phyloP scores from a whole-genome alignment of 441 rosid genomes.

The Erysimum pusillum region DNA sequence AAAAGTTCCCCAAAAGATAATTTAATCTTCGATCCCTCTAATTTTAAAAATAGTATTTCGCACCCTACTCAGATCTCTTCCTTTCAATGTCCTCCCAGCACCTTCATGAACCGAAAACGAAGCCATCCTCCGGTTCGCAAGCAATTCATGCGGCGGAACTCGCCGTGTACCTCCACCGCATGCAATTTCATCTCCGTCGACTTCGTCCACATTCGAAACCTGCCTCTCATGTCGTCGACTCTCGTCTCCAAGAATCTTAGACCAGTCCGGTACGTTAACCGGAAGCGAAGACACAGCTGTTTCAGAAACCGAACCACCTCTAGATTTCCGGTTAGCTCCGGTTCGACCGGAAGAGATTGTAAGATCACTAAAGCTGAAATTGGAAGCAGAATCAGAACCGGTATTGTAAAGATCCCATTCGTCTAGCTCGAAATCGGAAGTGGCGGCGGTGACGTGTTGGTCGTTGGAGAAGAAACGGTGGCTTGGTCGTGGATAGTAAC shows the following conservation, averaged over 20 bases:
- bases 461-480: slow-evolving; percentile 63
- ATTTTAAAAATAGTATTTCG: slow-evolving; percentile 71
- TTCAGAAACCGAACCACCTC: slow-evolving; percentile 19
- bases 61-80: slow-evolving; percentile 68
- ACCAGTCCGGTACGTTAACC: slow-evolving; percentile 93
- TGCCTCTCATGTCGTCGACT: slow-evolving; percentile 43
- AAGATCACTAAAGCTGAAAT: slow-evolving; percentile 44
- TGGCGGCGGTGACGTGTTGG: slow-evolving; percentile 43
- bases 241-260: slow-evolving; percentile 79
- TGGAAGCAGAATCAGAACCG: slow-evolving; percentile 48
- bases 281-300: slow-evolving; percentile 62
- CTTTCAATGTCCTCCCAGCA: slow-evolving; percentile 69
- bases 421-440: slow-evolving; percentile 75
- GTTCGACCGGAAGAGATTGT: slow-evolving; percentile 30
- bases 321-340: slow-evolving; percentile 37
- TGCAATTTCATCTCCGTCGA: slow-evolving; percentile 47
- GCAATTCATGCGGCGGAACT: slow-evolving; percentile 68
- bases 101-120: slow-evolving; percentile 74
- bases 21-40: slow-evolving; percentile 73
- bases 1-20: not conserved
- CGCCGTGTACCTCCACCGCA: slow-evolving; percentile 47
- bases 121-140: slow-evolving; percentile 62
- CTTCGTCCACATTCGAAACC: slow-evolving; percentile 51
- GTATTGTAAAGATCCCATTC: slow-evolving; percentile 77
- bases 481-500: slow-evolving; percentile 63